Base-by-base conservation (phyloP, 352 stramenopile species). In the Globisporangium heterothallicum region DNA sequence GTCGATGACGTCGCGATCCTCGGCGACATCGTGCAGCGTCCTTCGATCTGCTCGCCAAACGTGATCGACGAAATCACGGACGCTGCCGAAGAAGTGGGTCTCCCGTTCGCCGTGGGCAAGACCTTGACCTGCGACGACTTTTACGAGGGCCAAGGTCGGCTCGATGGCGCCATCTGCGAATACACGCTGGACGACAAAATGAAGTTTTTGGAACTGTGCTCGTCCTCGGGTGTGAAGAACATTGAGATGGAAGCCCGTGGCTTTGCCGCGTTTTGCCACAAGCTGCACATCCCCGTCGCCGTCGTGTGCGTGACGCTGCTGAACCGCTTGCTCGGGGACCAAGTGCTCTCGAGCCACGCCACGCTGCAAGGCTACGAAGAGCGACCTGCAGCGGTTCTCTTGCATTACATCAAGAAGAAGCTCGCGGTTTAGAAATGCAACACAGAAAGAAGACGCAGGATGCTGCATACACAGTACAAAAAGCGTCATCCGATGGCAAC, bases 101-200 rank as follows among this genome's bases (percentile, higher is more conserved):
- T 87, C 24, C 70, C 71, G 13, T 77, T 80, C 50, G 64, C 64
- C 3, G 64, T 84, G 27, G 78, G 80, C 55, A 92, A 92, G 64
- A 92, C 80, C 30, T 69, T 92, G 9, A 85, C 70, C 26, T 85
- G 76, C 66, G 82, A 92, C 63, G 79, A 88, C 58, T 92, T 92
- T 34, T 92, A 92, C 63, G 78, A 89, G 44, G 79, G 74, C 35
- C 80, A 92, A 49, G 80, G 80, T 34, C 80, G 80, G 12, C 63
- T 92, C 14, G 80, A 92, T 25, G 80, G 80, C 32, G 78, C 80
- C 49, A 88, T 89, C 57, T 86, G 76, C 58, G 77, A 89, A 53
- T 87, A 80, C 63, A 74, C 76, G 27, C 53, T 76, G 22, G 78
- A 92, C 40, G 76, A 89, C 58, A 88, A 89, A 59, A 83, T 88